A percentile compares a stretch with the other conserved stretches of the same genome.
phyloP scores from a whole-genome alignment of 1,139 yeast genomes.

The Geotrichum histeridarum region DNA sequence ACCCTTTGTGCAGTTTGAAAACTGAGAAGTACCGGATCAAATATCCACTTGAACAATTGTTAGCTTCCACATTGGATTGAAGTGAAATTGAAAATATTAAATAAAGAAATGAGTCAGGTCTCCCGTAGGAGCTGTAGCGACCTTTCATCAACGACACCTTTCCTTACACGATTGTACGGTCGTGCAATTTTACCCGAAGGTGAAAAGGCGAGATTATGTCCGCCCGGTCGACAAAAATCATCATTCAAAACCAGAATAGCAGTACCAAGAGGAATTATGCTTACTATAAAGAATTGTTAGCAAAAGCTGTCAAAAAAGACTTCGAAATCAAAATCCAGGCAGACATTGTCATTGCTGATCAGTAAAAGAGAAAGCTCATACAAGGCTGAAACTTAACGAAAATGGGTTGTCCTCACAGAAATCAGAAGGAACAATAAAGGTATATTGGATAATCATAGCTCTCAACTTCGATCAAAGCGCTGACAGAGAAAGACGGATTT shows the following conservation, averaged over 20 bases:
- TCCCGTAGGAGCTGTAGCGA: slow-evolving; percentile 15
- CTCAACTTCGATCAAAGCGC: neutral
- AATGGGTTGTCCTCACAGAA: slow-evolving; percentile 17
- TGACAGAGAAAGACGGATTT: neutral
- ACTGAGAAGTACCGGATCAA: no score
- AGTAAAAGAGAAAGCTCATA: slow-evolving; percentile 15
- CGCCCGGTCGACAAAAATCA: slow-evolving; percentile 23
- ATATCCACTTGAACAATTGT: neutral
- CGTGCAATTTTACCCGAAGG: slow-evolving; percentile 15
- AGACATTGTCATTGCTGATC: neutral
- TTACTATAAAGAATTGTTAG: slow-evolving; percentile 5
- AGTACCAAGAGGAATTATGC: neutral
- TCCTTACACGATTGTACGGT: slow-evolving; percentile 17
- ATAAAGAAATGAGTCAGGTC: slow-evolving; percentile 4
- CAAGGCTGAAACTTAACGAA: slow-evolving; percentile 22
- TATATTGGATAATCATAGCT: slow-evolving; percentile 16
- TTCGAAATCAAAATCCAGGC: neutral
- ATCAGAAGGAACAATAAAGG: slow-evolving; percentile 19
- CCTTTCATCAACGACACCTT: slow-evolving; percentile 18
- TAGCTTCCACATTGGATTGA: no score
- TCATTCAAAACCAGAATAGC: slow-evolving; percentile 14
- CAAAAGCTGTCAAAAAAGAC: neutral
- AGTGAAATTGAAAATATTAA: neutral
- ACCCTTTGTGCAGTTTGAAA: neutral
- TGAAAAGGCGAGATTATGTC: slow-evolving; percentile 19